Evolutionary conservation across 2,329 filamentous ascomycete species (phyloP), one percentile per base, ranked within the genome.

Genomic region (Botrytis squamosa): DNA sequence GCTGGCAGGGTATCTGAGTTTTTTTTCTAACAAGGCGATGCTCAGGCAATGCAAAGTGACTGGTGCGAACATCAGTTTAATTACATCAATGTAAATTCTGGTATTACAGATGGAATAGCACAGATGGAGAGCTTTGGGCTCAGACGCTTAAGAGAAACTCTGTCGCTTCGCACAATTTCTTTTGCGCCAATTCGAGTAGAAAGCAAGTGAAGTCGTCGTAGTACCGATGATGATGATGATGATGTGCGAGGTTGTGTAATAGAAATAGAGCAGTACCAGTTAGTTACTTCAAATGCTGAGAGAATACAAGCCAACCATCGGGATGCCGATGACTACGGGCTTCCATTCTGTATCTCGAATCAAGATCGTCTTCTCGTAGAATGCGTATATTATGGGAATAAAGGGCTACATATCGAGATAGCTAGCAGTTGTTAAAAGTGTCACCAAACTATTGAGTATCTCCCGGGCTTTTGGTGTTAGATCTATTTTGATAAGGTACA

Each of bases 171-270:
- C 22, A n/a, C 38, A 63, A 63, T 42, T 67, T 36, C 40, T 10
- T 52, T 49, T 52, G 36, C 42, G 64, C 36, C 38, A 44, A n/a
- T 52, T 46, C 29, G 49, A 71, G 25, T 46, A 52, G 40, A 18
- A 57, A n/a, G 25, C 12, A n/a, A 55, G n/a, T 42, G 20, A 33
- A 69, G 25, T 60, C 29, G 22, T 49, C 10, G 63, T 72, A 38
- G 40, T 57, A 69, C 63, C 18, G 25, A 62, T 66, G 70, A 71
- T 68, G 62, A 59, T 68, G 70, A 71, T 68, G 62, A 59, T 68
- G 63, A 59, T n/a, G 44, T 60, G 36, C 12, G 49, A 57, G 20
- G 66, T n/a, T n/a, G 69, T 71, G 59, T 46, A 49, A 71, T 33
- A 18, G 25, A 60, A 64, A 55, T 71, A 65, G 33, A 71, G 33